A percentile compares a stretch with the other conserved stretches of the same genome.
phyloP scores from a whole-genome alignment of 73 alveolate genomes.

The Paramecium biaurelia region DNA sequence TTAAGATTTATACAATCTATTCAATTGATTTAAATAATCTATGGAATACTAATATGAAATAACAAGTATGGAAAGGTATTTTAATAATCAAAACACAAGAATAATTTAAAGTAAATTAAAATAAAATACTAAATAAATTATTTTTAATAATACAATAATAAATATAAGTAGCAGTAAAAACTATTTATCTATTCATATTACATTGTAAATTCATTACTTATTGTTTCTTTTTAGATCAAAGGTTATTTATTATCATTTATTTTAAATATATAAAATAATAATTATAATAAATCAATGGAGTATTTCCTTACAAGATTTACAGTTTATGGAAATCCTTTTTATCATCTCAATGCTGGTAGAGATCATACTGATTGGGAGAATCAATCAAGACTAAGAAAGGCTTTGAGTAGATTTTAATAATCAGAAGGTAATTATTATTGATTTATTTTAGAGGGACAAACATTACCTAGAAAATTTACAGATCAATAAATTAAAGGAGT shows the following conservation, averaged over 20 bases:
- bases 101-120: background rate
- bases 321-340: background rate
- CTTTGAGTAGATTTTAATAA: background rate
- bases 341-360: background rate
- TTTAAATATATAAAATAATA: background rate
- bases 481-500: background rate
- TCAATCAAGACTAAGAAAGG: background rate
- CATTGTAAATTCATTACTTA: background rate
- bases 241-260: background rate
- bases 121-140: too few species aligned
- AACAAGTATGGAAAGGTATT: background rate
- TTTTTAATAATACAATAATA: too few species aligned
- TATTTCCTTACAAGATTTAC: background rate
- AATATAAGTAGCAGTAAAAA: background rate
- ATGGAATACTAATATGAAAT: background rate
- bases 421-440: background rate
- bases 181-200: background rate
- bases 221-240: background rate
- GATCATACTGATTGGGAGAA: background rate
- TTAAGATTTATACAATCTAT: background rate
- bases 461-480: background rate
- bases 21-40: background rate
- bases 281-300: conserved; percentile 19
- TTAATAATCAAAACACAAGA: background rate
- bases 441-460: background rate